Percentiles rank a stretch among this genome's conserved stretches.
Evolutionary conservation across 75 land plant species (phyloP).

Genomic region (Gnetum montanum): DNA sequence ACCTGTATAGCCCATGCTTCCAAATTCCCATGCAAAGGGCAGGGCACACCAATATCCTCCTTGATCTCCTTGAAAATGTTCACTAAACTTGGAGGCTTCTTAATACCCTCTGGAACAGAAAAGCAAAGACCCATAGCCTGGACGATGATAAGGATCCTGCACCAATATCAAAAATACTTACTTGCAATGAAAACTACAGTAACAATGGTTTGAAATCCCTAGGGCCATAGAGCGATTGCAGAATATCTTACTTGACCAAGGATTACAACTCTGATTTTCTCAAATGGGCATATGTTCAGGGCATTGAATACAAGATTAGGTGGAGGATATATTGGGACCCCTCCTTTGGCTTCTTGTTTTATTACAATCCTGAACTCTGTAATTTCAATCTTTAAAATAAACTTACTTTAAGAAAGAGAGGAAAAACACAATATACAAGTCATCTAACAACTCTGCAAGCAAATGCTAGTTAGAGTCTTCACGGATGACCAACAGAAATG

Average conservation of each 20-base stretch:
- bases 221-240: not conserved
- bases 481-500: no score
- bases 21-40: constrained; percentile 91
- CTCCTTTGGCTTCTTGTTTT: constrained; percentile 44
- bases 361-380: no score
- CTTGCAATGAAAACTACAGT: no score
- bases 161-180: not conserved
- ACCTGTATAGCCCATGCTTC: constrained; percentile 94
- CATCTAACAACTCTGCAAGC: not conserved
- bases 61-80: constrained; percentile 92
- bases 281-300: constrained; percentile 74
- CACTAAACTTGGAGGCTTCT: constrained; percentile 76
- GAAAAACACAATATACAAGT: no score
- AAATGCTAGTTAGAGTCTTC: not conserved
- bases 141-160: constrained; percentile 98
- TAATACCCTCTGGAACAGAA: constrained; percentile 90
- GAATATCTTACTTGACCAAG: constrained; percentile 68
- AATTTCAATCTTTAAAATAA: no score
- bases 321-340: constrained; percentile 72
- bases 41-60: constrained; percentile 71
- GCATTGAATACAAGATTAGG: constrained; percentile 72
- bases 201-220: not conserved
- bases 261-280: constrained; percentile 74
- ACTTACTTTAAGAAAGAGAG: no score
- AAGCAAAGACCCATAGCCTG: constrained; percentile 98